phyloP scores from a whole-genome alignment of 75 land plant species.

The Sequoia sempervirens region DNA sequence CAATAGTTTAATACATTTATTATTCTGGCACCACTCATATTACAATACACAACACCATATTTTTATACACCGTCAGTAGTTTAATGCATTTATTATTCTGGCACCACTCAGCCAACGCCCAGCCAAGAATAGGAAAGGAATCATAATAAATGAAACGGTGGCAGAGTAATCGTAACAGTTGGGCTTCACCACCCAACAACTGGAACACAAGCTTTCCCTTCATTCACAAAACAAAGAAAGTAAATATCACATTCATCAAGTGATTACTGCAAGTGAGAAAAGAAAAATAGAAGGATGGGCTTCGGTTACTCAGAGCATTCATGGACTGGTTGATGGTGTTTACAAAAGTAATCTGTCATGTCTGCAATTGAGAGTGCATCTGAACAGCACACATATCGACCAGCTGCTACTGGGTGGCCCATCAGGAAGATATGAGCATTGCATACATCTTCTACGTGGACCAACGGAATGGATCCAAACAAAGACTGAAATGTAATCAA shows the following conservation, averaged over 20 bases:
- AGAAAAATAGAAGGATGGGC: neutral
- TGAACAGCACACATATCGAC: constrained; percentile 61
- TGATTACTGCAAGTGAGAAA: neutral
- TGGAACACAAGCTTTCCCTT: neutral
- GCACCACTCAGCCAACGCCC: too few species aligned
- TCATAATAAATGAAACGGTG: too few species aligned
- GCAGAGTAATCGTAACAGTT: too few species aligned
- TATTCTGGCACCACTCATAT: too few species aligned
- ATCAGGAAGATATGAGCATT: constrained; percentile 62
- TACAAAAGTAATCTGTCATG: constrained; percentile 11
- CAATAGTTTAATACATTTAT: too few species aligned
- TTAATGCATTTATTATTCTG: too few species aligned
- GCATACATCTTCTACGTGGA: constrained; percentile 78
- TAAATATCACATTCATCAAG: neutral
- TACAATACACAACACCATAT: too few species aligned
- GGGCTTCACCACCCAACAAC: too few species aligned
- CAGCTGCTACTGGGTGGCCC: constrained; percentile 48
- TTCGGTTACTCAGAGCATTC: neutral
- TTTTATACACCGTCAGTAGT: too few species aligned
- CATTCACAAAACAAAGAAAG: neutral
- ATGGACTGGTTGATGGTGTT: neutral
- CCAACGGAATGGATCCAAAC: constrained; percentile 52
- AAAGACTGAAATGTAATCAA: constrained; percentile 14
- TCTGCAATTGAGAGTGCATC: constrained; percentile 11
- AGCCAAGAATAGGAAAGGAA: too few species aligned